A percentile compares a stretch with the other conserved stretches of the same genome.
phyloP scores from a whole-genome alignment of 805 yeast genomes.

The Candida sanyiensis region DNA sequence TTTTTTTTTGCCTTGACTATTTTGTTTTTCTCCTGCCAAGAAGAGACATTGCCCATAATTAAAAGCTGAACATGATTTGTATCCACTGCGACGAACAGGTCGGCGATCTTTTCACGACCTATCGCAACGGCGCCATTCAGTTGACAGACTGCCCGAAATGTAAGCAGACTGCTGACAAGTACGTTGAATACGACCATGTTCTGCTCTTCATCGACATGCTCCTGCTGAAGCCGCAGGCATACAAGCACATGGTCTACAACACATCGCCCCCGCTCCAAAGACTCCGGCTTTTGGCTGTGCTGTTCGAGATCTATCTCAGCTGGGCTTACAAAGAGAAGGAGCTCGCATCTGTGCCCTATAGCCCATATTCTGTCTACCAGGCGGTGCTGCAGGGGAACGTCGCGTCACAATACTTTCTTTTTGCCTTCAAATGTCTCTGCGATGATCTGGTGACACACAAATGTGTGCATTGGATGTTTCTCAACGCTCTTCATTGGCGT shows the following conservation, averaged over 20 bases:
- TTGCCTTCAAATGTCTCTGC: slow-evolving; percentile 45
- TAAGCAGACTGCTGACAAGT: slow-evolving; percentile 74
- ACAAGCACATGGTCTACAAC: slow-evolving; percentile 76
- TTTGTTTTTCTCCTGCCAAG: not conserved
- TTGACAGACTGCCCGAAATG: slow-evolving; percentile 74
- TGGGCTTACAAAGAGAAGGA: slow-evolving; percentile 89
- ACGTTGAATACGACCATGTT: slow-evolving; percentile 85
- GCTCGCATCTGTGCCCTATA: slow-evolving; percentile 18
- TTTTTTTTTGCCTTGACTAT: not conserved
- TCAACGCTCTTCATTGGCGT: slow-evolving; percentile 26
- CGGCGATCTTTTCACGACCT: slow-evolving; percentile 59
- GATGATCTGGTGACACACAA: slow-evolving; percentile 39
- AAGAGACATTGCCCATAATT: not conserved
- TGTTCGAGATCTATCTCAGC: slow-evolving; percentile 83
- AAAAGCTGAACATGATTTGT: slow-evolving; percentile 63
- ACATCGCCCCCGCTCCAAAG: slow-evolving; percentile 30
- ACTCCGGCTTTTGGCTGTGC: slow-evolving; percentile 52
- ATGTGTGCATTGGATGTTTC: slow-evolving; percentile 29
- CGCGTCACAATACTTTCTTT: slow-evolving; percentile 48
- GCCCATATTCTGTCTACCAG: slow-evolving; percentile 26
- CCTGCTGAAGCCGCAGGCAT: slow-evolving; percentile 81
- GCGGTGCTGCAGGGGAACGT: slow-evolving; percentile 32
- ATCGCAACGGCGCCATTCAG: slow-evolving; percentile 73
- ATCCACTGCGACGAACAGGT: slow-evolving; percentile 77
- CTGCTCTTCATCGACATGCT: slow-evolving; percentile 78